phyloP scores from a whole-genome alignment of 306 rosid species.

The Lagenaria siceraria region DNA sequence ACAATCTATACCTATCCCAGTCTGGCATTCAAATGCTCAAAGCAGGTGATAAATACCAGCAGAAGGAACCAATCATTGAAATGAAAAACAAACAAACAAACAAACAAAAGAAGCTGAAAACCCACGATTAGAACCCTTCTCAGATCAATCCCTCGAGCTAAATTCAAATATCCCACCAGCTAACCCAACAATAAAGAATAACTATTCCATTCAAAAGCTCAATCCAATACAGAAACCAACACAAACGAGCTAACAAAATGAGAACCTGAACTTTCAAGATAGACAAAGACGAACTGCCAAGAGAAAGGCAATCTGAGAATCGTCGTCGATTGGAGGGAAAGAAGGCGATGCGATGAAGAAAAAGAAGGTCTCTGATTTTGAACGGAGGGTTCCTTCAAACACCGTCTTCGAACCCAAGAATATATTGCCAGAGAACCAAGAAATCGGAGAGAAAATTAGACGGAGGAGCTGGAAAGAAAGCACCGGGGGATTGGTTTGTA shows the following conservation, averaged over 20 bases:
- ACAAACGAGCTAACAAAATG: not conserved
- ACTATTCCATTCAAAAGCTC: not conserved
- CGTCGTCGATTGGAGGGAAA: not conserved
- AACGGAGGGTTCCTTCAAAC: conserved; percentile 2
- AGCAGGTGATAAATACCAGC: not conserved
- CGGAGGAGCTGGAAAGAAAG: not conserved
- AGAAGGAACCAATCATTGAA: not conserved
- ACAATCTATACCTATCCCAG: not conserved
- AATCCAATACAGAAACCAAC: not conserved
- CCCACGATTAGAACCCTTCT: not conserved
- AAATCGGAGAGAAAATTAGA: not conserved
- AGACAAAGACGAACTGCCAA: not conserved
- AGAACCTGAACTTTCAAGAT: not conserved
- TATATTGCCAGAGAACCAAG: not conserved
- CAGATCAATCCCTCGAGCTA: not conserved
- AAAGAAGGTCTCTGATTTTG: not conserved
- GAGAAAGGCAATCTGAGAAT: not conserved
- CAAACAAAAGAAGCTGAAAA: not conserved
- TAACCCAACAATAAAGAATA: not conserved
- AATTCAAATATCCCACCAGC: not conserved
- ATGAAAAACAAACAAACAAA: not conserved
- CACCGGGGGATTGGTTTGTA: not conserved
- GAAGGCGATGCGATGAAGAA: not conserved
- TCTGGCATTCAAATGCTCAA: not conserved
- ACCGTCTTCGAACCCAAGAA: not conserved